Base-by-base conservation (phyloP, 78 protist genomes). In the Dictyostelium capitatum region DNA sequence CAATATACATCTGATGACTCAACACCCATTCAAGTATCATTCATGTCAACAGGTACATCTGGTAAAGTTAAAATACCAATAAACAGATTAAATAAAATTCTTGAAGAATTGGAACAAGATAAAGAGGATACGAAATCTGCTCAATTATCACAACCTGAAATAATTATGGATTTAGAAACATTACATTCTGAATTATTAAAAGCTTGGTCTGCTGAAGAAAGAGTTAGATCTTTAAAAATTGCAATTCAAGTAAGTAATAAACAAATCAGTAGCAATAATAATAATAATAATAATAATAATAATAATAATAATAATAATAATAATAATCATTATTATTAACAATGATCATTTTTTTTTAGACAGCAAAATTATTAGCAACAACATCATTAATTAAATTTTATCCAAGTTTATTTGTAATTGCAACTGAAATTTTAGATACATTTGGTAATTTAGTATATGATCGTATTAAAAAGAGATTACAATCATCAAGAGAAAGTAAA, bases 361-460 rank as follows among this genome's bases (percentile, higher is more conserved):
- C 97, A 12, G 87, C 96, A 75, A 97, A 96, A 90, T 10, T 97
- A 54, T 95, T 97, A 62, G 8, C 74, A 6, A 84, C 80, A 64
- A 97, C 89, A 47, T 50, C 64, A 59, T 89, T 85, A 37, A 84
- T 82, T 50, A 64, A 79, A 73, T 98, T 98, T 92, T 98, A 97
- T 79, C 99, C 99, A 41, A 80, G 95, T 82, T 78, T 97, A 65
- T 98, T 97, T 79, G 98, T 97, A 15, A 96, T 98, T 28, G 74
- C 96, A 11, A 85, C 98, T 4, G 97, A 98, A 56, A 96, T 98
- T 11, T 84, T 98, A 50, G 99, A 98, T 93, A 97, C 96, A 2
- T 98, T 98, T 80, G 99, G 99, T 8, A 80, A 77, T 53, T 74
- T 98, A 15, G 99, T 97, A 20, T 97, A 79, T 70, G 97, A 97